Evolutionary conservation across 2,329 filamentous ascomycete genomes (phyloP).

Genomic region (Colletotrichum costaricense): DNA sequence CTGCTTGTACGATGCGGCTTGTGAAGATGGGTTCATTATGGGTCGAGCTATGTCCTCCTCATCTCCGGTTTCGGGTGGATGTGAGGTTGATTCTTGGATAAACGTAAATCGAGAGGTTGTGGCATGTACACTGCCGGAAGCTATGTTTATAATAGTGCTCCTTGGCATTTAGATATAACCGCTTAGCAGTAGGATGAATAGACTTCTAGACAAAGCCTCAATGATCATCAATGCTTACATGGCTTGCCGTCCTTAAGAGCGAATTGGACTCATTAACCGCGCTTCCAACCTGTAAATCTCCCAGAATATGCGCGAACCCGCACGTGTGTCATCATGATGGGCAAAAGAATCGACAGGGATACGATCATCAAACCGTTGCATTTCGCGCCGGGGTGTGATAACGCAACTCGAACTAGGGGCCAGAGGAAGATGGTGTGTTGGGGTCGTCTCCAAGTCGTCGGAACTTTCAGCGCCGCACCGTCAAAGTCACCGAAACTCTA

Average conservation of each 20-base stretch:
- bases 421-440: slow-evolving; percentile 6
- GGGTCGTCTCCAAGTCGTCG: slow-evolving; percentile 5
- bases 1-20: not conserved
- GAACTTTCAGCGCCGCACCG: not conserved
- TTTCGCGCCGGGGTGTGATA: not conserved
- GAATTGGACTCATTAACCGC: not conserved
- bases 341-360: slow-evolving; percentile 4
- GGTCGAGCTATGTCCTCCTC: not conserved
- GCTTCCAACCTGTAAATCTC: not conserved
- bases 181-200: not conserved
- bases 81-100: not conserved
- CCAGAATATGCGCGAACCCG: not conserved
- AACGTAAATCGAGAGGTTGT: not conserved
- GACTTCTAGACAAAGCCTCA: not conserved
- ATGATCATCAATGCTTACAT: not conserved
- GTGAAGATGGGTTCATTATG: not conserved
- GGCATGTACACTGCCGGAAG: not conserved
- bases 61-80: not conserved
- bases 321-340: not conserved
- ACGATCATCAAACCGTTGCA: not conserved
- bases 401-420: slow-evolving; percentile 2
- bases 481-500: not conserved
- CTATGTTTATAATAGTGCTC: not conserved
- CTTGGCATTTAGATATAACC: not conserved
- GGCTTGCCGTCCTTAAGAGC: not conserved